Evolutionary conservation across 2,329 filamentous ascomycete species (phyloP), one percentile per base, ranked within the genome.

Genomic region (Pezizomycotina sp.): DNA sequence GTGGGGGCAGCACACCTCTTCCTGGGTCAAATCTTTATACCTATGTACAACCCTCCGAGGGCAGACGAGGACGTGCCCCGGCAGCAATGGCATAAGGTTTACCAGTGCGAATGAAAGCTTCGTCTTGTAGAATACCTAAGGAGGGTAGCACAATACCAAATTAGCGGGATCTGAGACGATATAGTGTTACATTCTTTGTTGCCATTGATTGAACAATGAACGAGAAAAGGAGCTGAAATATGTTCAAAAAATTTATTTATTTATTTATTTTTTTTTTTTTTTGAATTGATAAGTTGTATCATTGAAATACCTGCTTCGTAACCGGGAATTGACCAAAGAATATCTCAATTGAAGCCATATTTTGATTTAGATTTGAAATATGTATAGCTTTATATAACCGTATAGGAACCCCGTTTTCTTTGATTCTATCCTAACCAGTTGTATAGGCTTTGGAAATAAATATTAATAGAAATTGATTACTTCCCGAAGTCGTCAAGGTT

Each of bases 71-170:
- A 95, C 76, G 61, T 98, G 89, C 38, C 89, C 89, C 0, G 84
- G 83, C 2, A 93, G 68, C 23, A 98, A 70, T 15, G 89, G 89
- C 60, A 92, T 93, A 55, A 95, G 71, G 61, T 98, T 98, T 39
- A 95, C 84, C 45, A 95, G 66, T 35, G 81, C 83, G 61, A 83
- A 36, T 4, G 41, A 40, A 13, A 44, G 21, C 26, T 21, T 36
- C 21, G 41, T 44, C 15, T 26, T 39, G 19, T 36, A 44, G 33
- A 44, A 44, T 16, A 40, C 26, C 41, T 43, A 13, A 6, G 10
- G 9, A 27, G 4, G 4, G 16, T 18, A 25, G 13, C 18, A 14
- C 14, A n/a, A 22, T 18, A 18, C 13, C 15, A 22, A 10, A 32
- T 28, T 31, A 37, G 19, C n/a, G 5, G 13, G 14, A 10, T 5